phyloP scores from a whole-genome alignment of 208 protist species.

The Crithidia thermophila region DNA sequence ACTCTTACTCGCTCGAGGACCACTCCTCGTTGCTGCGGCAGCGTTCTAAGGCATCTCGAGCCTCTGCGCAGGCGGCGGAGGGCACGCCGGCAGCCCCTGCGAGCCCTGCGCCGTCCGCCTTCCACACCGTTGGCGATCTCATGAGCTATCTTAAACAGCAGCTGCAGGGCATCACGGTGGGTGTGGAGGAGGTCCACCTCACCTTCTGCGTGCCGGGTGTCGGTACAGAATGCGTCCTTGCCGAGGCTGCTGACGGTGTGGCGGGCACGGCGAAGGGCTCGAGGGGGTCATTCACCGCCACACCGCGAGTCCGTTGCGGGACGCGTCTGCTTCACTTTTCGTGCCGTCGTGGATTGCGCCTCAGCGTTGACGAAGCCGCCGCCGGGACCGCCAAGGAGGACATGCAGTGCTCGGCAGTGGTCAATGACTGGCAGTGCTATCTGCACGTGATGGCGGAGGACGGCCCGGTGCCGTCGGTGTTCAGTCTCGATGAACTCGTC shows the following conservation, averaged over 20 bases:
- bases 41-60: too few relatives aligned
- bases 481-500: constrained; percentile 25
- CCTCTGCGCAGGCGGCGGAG: too few relatives aligned
- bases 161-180: constrained; percentile 34
- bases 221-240: background rate
- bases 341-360: constrained; percentile 29
- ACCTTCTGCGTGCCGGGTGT: constrained; percentile 38
- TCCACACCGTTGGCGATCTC: constrained; percentile 39
- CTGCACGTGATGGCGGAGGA: constrained; percentile 26
- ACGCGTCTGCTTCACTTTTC: constrained; percentile 28
- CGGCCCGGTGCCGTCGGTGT: constrained; percentile 24
- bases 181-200: constrained; percentile 30
- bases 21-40: constrained; percentile 19
- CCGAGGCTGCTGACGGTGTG: background rate
- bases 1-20: constrained; percentile 33
- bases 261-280: background rate
- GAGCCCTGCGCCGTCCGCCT: background rate
- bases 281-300: background rate
- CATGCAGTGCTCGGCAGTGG: constrained; percentile 27
- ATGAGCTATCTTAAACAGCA: constrained; percentile 39
- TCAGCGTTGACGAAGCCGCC: constrained; percentile 24
- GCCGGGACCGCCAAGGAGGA: constrained; percentile 21
- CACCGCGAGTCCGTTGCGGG: background rate
- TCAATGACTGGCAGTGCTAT: constrained; percentile 41
- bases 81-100: too few relatives aligned